phyloP scores from a whole-genome alignment of 2,329 filamentous ascomycete species.

The Diaporthe vaccinii region DNA sequence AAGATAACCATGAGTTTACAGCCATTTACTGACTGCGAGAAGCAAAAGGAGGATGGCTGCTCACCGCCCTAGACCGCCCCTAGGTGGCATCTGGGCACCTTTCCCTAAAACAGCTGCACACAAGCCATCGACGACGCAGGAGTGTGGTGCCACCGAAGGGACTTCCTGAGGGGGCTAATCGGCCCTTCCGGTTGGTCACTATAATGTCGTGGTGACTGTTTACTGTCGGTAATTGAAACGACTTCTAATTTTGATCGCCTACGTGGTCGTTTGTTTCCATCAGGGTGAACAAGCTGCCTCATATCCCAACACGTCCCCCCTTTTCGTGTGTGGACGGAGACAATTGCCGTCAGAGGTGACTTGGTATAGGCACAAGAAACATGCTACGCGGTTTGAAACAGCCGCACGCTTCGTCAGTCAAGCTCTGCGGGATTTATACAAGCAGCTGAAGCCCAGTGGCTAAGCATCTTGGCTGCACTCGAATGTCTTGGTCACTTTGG shows the following conservation, averaged over 20 bases:
- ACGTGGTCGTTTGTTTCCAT: background rate
- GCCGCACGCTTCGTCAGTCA: slow-evolving; percentile 17
- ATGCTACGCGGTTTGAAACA: slow-evolving; percentile 19
- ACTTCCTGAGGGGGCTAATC: background rate
- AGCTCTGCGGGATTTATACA: slow-evolving; percentile 28
- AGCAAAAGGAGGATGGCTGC: background rate
- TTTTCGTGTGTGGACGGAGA: background rate
- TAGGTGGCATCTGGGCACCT: background rate
- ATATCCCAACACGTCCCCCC: background rate
- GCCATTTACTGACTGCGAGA: background rate
- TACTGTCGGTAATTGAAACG: background rate
- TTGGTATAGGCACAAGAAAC: slow-evolving; percentile 18
- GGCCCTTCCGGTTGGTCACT: background rate
- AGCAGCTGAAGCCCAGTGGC: slow-evolving; percentile 28
- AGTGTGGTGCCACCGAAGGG: background rate
- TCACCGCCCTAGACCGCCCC: slow-evolving; percentile 5
- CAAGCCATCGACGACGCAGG: background rate
- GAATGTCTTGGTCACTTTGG: slow-evolving; percentile 17
- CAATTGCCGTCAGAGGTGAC: slow-evolving; percentile 8
- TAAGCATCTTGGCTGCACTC: slow-evolving; percentile 28
- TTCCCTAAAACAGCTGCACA: background rate
- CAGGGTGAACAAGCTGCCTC: background rate
- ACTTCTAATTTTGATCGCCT: background rate
- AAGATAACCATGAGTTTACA: background rate
- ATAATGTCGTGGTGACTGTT: background rate